phyloP scores from a whole-genome alignment of 768 basidiomycete species.

The Trametes elegans region DNA sequence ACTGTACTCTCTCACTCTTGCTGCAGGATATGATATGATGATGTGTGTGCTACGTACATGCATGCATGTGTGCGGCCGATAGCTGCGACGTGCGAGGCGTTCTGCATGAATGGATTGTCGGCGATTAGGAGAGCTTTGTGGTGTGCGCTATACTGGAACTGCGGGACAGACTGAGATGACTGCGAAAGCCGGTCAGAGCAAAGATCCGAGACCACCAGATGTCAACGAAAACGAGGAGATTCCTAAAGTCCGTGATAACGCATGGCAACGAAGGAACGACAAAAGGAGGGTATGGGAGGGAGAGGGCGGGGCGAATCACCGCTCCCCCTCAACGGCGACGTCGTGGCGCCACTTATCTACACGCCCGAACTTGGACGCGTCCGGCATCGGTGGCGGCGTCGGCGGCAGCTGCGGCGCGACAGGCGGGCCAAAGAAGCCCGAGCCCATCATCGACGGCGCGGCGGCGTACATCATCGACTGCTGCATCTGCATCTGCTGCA shows the following conservation, averaged over 20 bases:
- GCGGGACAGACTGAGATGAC: background rate
- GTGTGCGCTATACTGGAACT: background rate
- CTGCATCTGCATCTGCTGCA: constrained; percentile 59
- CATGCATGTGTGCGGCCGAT: constrained; percentile 1
- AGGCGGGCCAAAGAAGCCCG: constrained; percentile 67
- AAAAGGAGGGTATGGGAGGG: background rate
- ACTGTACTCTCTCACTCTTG: constrained; percentile 20
- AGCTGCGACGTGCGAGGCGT: no score
- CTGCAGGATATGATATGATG: constrained; percentile 22
- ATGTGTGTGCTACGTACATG: constrained; percentile 18
- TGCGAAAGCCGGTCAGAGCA: constrained; percentile 16
- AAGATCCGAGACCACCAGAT: constrained; percentile 7
- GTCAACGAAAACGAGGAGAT: background rate
- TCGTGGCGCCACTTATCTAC: constrained; percentile 84
- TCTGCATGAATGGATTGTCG: no score
- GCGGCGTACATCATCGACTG: constrained; percentile 71
- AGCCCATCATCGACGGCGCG: constrained; percentile 59
- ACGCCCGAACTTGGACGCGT: constrained; percentile 62
- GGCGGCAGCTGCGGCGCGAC: constrained; percentile 39
- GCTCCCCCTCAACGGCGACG: constrained; percentile 69
- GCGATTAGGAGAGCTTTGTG: background rate
- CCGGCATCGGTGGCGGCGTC: constrained; percentile 63
- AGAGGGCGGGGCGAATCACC: constrained; percentile 13
- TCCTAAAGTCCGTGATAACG: background rate
- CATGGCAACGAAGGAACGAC: background rate